Evolutionary conservation across 345 rosid genomes (phyloP).

Genomic region (Carallia brachiata): DNA sequence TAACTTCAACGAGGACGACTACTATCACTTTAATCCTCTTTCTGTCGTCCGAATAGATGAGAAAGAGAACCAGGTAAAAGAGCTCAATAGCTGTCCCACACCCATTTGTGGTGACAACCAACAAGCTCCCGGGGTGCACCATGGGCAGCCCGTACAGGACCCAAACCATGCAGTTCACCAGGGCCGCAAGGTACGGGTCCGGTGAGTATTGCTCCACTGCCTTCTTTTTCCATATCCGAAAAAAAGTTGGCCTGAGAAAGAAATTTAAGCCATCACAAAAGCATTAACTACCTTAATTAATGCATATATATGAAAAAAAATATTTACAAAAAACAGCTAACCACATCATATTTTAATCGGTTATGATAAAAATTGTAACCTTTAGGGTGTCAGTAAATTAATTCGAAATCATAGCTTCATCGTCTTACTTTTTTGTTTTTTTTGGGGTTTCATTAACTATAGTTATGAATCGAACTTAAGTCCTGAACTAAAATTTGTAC

Average conservation of each 20-base stretch:
- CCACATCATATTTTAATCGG: too few species aligned
- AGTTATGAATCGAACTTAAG: too few species aligned
- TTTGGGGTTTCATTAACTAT: too few species aligned
- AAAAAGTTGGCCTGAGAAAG: constrained; percentile 72
- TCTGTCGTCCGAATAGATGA: constrained; percentile 37
- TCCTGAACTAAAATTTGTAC: too few species aligned
- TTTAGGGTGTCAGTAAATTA: too few species aligned
- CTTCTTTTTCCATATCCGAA: constrained; percentile 57
- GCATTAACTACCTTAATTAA: neutral
- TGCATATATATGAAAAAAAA: neutral
- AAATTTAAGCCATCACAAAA: neutral
- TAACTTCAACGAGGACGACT: constrained; percentile 34
- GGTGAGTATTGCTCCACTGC: constrained; percentile 79
- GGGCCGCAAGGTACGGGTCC: constrained; percentile 69
- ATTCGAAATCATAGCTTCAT: too few species aligned
- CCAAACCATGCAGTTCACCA: constrained; percentile 82
- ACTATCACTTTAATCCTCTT: constrained; percentile 38
- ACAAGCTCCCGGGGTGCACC: constrained; percentile 65
- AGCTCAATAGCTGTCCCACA: constrained; percentile 60
- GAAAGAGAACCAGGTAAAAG: constrained; percentile 45
- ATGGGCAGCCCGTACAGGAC: constrained; percentile 74
- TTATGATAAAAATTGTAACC: too few species aligned
- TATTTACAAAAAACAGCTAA: neutral
- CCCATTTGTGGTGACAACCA: constrained; percentile 74
- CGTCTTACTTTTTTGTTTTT: too few species aligned